Evolutionary conservation across 306 rosid species (phyloP), one percentile per base, ranked within the genome.

Genomic region (Acacia acuminata): DNA sequence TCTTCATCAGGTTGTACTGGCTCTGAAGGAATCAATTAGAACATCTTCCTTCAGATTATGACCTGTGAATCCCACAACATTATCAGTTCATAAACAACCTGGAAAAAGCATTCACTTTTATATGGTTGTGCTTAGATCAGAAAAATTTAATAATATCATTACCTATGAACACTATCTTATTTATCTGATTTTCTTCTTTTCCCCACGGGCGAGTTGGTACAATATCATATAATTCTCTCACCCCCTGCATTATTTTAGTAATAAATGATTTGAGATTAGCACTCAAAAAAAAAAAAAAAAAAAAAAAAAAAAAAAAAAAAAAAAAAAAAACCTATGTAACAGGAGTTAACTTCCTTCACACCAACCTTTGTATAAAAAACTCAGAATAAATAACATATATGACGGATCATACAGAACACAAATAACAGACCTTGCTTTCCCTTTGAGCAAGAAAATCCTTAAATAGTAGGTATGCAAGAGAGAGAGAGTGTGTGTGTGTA

Each of bases 161-260:
- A 93, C 99, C 99, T 63, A 93, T 96, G 42, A 96, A 96, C 43
- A 95, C 99, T 87, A 95, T 90, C 90, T 89, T 93, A 84, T 92
- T 95, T 68, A 63, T 79, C 74, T 78, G 92, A 76, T 74, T 89
- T 86, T 95, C 99, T 75, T 90, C 92, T 45, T 79, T 72, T 36
- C 71, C 89, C 98, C 99, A 95, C 75, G 67, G 90, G 58, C 99
- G 97, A 73, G 96, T 86, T 53, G 99, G 92, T 80, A 93, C 94
- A 74, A 95, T 92, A 83, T 95, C 99, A 20, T 93, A 95, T 65
- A 93, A 83, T 79, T 95, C 98, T 77, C 79, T 90, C 84, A 95
- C 99, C n/a, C 92, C 98, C 99, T 93, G 93, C 83, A 70, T 81
- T 4, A 79, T 81, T 78, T 79, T 74, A 79, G 5, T 14, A 55